Base-by-base conservation (phyloP, 78 protist genomes). In the Dictyostelium brefeldianum region DNA sequence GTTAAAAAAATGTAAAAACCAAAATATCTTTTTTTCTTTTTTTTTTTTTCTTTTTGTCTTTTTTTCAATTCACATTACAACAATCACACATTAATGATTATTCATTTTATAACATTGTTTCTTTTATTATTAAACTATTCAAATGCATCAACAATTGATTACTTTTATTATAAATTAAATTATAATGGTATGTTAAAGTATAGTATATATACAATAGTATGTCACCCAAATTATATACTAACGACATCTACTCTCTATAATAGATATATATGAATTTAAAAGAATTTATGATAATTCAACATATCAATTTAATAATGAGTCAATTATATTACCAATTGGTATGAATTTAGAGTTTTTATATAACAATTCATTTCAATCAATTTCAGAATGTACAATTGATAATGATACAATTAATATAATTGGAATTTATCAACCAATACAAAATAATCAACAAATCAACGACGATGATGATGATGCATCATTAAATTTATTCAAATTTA, bases 401-500 rank as follows among this genome's bases (percentile, higher is more conserved):
- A 12, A 59, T 18, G n/a, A 14, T 59, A 22, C 11, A n/a, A 20
- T 59, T 1, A 59, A 59, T 59, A 59, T 59, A n/a, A 59, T 59
- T 59, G 69, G 69, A 59, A 59, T 59, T 59, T 59, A 59, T 59
- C 29, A 59, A 59, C 69, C 69, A 59, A 59, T 59, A 59, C 29
- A 2, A 59, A 59, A 56, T 20, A 56, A 4, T 20, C 64, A 56
- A 56, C 27, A 56, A 56, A 11, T 9, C 59, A 10, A 18, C 64
- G 18, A 56, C 11, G 18, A 56, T 11, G 11, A 56, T 56, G 43
- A 20, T 17, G 64, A 8, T 11, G 25, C 15, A 56, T 56, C 64
- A 20, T 56, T 56, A 20, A 29, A 59, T 59, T 59, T 7, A 22
- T 59, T 9, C 8, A 36, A 36, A 36, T 36, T 36, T 36, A 36